phyloP scores from a whole-genome alignment of 225 moss, liverwort and hornwort genomes.

The Takakia lepidozioides region DNA sequence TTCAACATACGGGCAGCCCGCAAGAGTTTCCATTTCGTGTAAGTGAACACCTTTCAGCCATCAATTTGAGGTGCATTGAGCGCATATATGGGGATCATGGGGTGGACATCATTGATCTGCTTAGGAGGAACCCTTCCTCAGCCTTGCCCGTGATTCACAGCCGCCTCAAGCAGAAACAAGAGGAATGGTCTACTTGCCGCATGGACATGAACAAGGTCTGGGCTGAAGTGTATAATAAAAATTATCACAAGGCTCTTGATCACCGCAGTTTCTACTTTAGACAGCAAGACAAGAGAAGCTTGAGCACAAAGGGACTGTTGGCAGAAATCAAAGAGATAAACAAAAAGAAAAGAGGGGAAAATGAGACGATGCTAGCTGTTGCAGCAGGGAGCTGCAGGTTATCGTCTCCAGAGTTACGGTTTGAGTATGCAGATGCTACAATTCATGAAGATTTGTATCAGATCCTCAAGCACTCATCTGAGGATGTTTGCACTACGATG shows the following conservation, averaged over 20 bases:
- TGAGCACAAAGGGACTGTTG: slow-evolving; percentile 75
- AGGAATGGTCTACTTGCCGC: slow-evolving; percentile 74
- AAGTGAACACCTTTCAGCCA: slow-evolving; percentile 28
- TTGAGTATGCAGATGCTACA: slow-evolving; percentile 44
- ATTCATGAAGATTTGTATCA: slow-evolving; percentile 77
- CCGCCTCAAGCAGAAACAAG: slow-evolving; percentile 81
- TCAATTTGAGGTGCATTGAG: slow-evolving; percentile 70
- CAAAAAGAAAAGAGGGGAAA: slow-evolving; percentile 69
- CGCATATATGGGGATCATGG: slow-evolving; percentile 72
- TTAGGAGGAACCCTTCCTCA: slow-evolving; percentile 24
- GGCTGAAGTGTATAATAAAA: slow-evolving; percentile 89
- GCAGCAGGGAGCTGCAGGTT: slow-evolving; percentile 60
- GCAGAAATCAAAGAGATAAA: slow-evolving; percentile 79
- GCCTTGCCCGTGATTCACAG: slow-evolving; percentile 70
- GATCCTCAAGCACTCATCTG: slow-evolving; percentile 76
- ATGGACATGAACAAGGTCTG: slow-evolving; percentile 94
- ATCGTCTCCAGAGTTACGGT: slow-evolving; percentile 47
- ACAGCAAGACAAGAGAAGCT: slow-evolving; percentile 89
- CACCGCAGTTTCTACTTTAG: slow-evolving; percentile 96
- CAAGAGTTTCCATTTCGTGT: slow-evolving; percentile 18
- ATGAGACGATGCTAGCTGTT: slow-evolving; percentile 49
- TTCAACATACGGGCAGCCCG: slow-evolving; percentile 22
- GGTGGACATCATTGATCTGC: slow-evolving; percentile 38
- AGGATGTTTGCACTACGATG: slow-evolving; percentile 65
- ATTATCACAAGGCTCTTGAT: slow-evolving; percentile 87